A percentile compares a stretch with the other conserved stretches of the same genome.
Conservation (phyloP, 345 rosid species). For the Rhodomyrtus tomentosa region DNA sequence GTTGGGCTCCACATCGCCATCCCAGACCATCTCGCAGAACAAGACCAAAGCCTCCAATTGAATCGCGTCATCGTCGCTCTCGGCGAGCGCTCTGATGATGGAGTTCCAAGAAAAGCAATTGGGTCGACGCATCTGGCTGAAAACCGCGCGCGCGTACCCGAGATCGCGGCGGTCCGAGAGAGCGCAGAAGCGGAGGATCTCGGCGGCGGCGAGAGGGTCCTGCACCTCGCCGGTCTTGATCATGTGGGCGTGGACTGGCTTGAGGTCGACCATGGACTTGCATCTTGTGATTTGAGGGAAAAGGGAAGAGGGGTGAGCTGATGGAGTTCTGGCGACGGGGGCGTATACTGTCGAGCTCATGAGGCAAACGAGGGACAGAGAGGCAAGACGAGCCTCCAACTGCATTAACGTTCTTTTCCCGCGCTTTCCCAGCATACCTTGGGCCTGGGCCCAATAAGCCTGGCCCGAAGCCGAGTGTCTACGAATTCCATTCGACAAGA, state of each 20-base stretch:
- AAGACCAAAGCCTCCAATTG: conserved; percentile 23
- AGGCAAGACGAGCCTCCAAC: neutral
- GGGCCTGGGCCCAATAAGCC: neutral
- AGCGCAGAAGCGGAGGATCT: conserved; percentile 38
- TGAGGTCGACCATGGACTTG: conserved; percentile 29
- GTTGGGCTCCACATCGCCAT: conserved; percentile 39
- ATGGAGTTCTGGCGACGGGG: neutral
- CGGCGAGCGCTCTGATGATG: conserved; percentile 51
- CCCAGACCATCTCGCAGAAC: conserved; percentile 33
- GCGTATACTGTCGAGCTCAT: neutral
- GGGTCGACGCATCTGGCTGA: conserved; percentile 30
- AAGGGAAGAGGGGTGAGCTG: conserved; percentile 33
- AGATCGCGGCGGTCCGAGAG: conserved; percentile 34
- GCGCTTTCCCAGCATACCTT: neutral
- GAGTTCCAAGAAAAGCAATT: conserved; percentile 83
- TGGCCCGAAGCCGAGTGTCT: neutral
- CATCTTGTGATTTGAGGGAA: conserved; percentile 48
- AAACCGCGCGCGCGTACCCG: conserved; percentile 33
- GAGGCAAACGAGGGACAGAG: neutral
- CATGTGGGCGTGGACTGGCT: conserved; percentile 57
- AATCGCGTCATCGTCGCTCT: conserved; percentile 13
- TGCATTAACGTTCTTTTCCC: neutral
- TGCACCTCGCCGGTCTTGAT: conserved; percentile 47
- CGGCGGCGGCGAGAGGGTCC: conserved; percentile 64
- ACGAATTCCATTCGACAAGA: neutral